Conservation (phyloP, 164 flowering plant species). For the Vitis riparia region DNA sequence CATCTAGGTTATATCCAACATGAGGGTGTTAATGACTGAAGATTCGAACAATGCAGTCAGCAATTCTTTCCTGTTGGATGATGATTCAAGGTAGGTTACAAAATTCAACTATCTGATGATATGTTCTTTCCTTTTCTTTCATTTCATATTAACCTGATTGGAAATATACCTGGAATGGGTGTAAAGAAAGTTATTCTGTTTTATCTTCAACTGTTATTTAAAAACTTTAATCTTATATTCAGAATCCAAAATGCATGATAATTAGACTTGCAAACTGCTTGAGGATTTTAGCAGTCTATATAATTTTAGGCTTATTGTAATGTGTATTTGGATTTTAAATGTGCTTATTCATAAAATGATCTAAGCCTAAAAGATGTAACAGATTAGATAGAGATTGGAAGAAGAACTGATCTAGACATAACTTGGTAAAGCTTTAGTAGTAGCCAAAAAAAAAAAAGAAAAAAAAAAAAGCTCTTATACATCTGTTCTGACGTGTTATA, state of each 20-base stretch:
- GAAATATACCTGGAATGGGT: not conserved
- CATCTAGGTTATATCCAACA: constrained; percentile 47
- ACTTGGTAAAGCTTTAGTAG: no score
- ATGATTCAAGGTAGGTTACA: constrained; percentile 48
- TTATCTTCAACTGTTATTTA: not conserved
- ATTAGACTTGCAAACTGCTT: not conserved
- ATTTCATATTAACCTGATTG: constrained; percentile 6
- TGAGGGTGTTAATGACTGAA: constrained; percentile 60
- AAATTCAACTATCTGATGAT: not conserved
- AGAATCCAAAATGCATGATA: not conserved
- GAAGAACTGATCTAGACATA: no score
- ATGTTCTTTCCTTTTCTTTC: not conserved
- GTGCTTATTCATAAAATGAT: not conserved
- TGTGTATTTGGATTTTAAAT: not conserved
- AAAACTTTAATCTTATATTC: not conserved
- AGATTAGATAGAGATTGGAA: no score
- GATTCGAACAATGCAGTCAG: constrained; percentile 59
- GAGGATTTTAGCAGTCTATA: not conserved
- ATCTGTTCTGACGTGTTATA: not conserved
- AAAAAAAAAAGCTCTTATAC: not conserved
- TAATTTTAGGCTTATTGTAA: not conserved
- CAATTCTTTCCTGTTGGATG: constrained; percentile 54
- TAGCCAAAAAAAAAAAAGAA: not conserved
- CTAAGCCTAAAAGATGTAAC: not conserved
- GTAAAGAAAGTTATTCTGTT: not conserved